Evolutionary conservation across 192 early-diverging fungal species (phyloP), one percentile per base, ranked within the genome.

Genomic region (Umbelopsis ramanniana): DNA sequence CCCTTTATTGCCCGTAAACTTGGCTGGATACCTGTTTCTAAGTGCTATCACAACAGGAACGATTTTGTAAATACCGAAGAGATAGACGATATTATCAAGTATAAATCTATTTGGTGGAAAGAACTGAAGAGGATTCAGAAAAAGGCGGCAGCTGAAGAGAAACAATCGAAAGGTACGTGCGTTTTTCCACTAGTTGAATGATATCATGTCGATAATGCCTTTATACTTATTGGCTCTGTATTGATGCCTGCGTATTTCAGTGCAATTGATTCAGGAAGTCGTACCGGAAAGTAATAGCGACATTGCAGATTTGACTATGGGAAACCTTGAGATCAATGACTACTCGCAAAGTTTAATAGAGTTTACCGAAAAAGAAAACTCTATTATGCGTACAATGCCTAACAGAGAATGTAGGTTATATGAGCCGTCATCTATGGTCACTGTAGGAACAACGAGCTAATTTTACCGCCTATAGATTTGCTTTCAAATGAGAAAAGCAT

Each of bases 1-100:
- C 1, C 6, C 17, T 38, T n/a, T 2, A 63, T 11, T 26, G 17
- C 10, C 14, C 37, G 3, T 29, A 19, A 3, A 37, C 57, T 63
- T 43, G 57, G n/a, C 12, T 29, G 12, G 14, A 5, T 14, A n/a
- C 48, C 46, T 52, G 22, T 55, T 26, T 35, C 35, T 50, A 21
- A 6, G 48, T 15, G 1, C 21, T 69, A 52, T 10, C 67, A 24
- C 0, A 43, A 43, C 71, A 91, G 90, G 72, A 85, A 80, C 47
- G 95, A 98, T 84, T 95, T 88, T 79, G 79, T 93, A 45, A 87
- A 90, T 71, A 89, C 93, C 70, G 94, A 95, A n/a, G 95, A 95
- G 37, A 95, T 97, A n/a, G 75, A 87, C 69, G 74, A 84, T 9
- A 15, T 94, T n/a, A 80, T 95, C 15, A 86, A 89, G 45, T 94